These are phyloP conservation scores for Strigomonas galati DNA, from an alignment of 208 protist genomes.

Conservation along the genomic window DNA sequence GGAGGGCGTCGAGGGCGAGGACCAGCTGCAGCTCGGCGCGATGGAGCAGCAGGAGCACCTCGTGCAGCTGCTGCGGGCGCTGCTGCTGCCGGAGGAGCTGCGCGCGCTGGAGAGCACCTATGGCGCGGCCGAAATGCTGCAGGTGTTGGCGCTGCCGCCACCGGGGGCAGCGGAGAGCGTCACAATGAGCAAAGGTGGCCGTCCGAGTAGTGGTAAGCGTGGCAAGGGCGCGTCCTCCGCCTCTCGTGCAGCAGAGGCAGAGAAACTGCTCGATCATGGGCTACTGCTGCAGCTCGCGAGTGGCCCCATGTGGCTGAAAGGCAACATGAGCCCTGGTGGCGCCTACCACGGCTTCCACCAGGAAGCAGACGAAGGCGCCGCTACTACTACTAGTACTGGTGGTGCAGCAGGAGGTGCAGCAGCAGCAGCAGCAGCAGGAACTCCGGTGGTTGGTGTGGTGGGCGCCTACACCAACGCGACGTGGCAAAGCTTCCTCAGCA, in stretches of 20 bases:
- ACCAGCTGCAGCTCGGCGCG: background rate
- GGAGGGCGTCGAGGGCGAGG: background rate
- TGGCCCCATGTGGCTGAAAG: no score
- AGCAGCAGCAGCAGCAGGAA: background rate
- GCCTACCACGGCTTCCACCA: no score
- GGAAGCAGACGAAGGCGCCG: no score
- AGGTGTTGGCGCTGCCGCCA: slow-evolving; percentile 1
- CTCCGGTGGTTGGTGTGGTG: slow-evolving; percentile 15
- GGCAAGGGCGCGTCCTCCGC: background rate
- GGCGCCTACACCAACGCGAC: slow-evolving; percentile 26
- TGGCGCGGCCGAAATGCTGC: slow-evolving; percentile 19
- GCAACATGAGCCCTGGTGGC: no score
- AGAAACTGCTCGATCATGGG: no score
- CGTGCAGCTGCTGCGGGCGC: slow-evolving; percentile 17
- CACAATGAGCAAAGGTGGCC: background rate
- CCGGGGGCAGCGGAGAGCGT: background rate
- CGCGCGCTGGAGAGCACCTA: slow-evolving; percentile 27
- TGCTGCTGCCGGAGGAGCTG: slow-evolving; percentile 42
- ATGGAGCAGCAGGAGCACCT: background rate
- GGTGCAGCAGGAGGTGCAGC: no score
- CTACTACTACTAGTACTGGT: no score
- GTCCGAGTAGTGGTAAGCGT: background rate
- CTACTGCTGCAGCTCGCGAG: no score
- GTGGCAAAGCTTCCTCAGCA: slow-evolving; percentile 25
- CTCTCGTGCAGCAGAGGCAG: no score